Evolutionary conservation across 78 protist genomes (phyloP).

Genomic region (slime mould (Dictyostelium discoideum)): DNA sequence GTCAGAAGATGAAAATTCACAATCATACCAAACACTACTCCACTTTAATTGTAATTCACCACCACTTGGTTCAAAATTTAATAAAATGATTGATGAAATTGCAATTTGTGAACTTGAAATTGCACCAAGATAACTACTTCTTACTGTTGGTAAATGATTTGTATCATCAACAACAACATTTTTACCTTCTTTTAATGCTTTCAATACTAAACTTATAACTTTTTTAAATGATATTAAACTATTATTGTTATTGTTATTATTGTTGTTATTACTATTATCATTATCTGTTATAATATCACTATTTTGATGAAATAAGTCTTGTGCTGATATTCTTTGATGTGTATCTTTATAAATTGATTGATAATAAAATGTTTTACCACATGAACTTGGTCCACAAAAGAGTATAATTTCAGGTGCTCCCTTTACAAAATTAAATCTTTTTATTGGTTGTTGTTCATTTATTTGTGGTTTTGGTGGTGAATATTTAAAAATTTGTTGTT

Average conservation of each 20-base stretch:
- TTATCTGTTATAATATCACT: neutral
- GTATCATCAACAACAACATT: constrained; percentile 59
- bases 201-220: constrained; percentile 12
- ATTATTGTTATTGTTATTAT: neutral
- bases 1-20: constrained; percentile 15
- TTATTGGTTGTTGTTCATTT: constrained; percentile 6
- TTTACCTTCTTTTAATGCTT: constrained; percentile 10
- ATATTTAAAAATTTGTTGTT: neutral
- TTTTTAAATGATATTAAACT: constrained; percentile 9
- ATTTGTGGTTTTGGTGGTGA: neutral
- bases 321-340: constrained; percentile 56
- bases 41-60: constrained; percentile 51
- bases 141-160: constrained; percentile 40
- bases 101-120: neutral
- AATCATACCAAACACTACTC: constrained; percentile 22
- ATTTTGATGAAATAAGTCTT: constrained; percentile 20
- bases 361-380: constrained; percentile 43
- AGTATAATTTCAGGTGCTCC: constrained; percentile 43
- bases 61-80: constrained; percentile 33
- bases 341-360: neutral
- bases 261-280: neutral
- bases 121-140: constrained; percentile 41
- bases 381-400: constrained; percentile 40
- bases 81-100: neutral
- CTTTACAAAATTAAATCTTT: neutral